These are phyloP conservation scores for Hypoxylon lienhwacheense DNA, from an alignment of 495 filamentous ascomycete species.

Conservation along the genomic window DNA sequence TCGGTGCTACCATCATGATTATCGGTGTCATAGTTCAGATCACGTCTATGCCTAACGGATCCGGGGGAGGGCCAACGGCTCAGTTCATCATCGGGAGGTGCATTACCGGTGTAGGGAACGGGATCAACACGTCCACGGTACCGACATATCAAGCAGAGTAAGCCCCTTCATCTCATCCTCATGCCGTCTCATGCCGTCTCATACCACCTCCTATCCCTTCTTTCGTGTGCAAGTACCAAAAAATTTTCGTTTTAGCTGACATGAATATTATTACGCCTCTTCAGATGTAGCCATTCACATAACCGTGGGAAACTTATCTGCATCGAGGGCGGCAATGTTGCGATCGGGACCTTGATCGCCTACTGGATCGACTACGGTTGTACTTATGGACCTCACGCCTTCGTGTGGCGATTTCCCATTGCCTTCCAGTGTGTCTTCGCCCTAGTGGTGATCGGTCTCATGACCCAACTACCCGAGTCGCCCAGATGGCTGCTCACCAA, in stretches of 20 bases:
- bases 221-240: no score
- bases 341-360: constrained; percentile 74
- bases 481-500: constrained; percentile 74
- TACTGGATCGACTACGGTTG: constrained; percentile 86
- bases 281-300: constrained; percentile 68
- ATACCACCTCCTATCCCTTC: no score
- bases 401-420: constrained; percentile 81
- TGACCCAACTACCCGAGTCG: constrained; percentile 72
- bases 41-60: constrained; percentile 48
- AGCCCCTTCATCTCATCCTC: constrained; percentile 38
- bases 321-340: constrained; percentile 79
- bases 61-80: constrained; percentile 44
- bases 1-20: constrained; percentile 71
- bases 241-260: neutral
- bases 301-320: constrained; percentile 83
- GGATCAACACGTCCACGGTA: constrained; percentile 76
- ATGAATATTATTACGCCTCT: neutral
- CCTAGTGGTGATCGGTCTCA: constrained; percentile 63
- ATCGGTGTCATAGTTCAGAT: constrained; percentile 72
- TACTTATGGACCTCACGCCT: constrained; percentile 63
- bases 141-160: constrained; percentile 78
- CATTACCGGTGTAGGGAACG: constrained; percentile 75
- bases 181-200: no score
- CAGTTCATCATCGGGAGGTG: constrained; percentile 78
- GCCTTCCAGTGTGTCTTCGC: constrained; percentile 80